Evolutionary conservation across 164 flowering plant species (phyloP).

Genomic region (Vitis riparia): DNA sequence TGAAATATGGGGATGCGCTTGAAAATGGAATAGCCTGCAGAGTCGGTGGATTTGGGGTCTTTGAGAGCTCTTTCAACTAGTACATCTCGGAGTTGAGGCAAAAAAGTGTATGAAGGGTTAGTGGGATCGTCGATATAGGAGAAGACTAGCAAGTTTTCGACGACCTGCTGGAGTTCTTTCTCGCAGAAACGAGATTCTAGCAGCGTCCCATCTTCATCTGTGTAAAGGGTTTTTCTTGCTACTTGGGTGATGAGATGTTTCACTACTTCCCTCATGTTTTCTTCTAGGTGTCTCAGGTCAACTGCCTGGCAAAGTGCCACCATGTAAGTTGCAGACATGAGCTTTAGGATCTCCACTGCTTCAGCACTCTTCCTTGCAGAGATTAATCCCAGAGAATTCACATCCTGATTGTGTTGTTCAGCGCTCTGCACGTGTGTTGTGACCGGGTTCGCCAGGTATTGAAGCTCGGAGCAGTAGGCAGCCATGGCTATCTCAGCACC

Average conservation of each 20-base stretch:
- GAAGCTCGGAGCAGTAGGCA: constrained; percentile 43
- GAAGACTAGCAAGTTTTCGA: constrained; percentile 43
- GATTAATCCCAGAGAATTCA: constrained; percentile 51
- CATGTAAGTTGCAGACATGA: constrained; percentile 49
- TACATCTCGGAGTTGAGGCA: constrained; percentile 38
- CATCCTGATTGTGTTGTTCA: constrained; percentile 47
- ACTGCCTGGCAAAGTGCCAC: constrained; percentile 59
- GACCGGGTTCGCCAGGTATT: constrained; percentile 41
- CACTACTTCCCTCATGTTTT: constrained; percentile 43
- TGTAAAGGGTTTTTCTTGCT: constrained; percentile 40
- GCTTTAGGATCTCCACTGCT: constrained; percentile 49
- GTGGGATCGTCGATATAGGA: constrained; percentile 50
- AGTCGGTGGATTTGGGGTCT: constrained; percentile 3
- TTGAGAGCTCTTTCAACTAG: constrained; percentile 37
- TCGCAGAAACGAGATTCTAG: constrained; percentile 52
- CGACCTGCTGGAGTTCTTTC: constrained; percentile 41
- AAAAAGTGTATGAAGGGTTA: constrained; percentile 37
- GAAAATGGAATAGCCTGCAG: constrained; percentile 30
- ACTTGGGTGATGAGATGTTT: constrained; percentile 35
- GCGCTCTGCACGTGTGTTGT: constrained; percentile 49
- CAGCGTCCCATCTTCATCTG: constrained; percentile 27
- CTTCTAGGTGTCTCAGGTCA: constrained; percentile 53
- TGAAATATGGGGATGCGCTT: constrained; percentile 41
- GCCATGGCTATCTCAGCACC: constrained; percentile 55
- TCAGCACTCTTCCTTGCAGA: constrained; percentile 54